A percentile compares a stretch with the other conserved stretches of the same genome.
Conservation (phyloP, 805 yeast species). For the Candida rishiriensis region DNA sequence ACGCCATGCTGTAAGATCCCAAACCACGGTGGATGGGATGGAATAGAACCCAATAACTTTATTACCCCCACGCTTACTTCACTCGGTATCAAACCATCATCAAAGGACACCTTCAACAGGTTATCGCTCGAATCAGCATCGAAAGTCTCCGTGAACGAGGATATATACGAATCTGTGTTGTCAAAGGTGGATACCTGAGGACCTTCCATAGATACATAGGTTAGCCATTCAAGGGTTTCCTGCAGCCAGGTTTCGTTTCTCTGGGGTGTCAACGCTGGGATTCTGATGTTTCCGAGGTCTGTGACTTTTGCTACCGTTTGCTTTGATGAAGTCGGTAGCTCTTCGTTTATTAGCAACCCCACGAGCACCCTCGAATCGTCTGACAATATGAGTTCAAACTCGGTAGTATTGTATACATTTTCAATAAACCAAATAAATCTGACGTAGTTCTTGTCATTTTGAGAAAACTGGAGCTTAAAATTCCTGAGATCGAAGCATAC, state of each 20-base stretch:
- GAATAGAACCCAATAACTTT: background rate
- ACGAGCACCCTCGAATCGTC: background rate
- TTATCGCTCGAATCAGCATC: conserved; percentile 6
- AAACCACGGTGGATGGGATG: conserved; percentile 18
- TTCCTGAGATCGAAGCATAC: conserved; percentile 17
- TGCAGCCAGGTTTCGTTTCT: conserved; percentile 19
- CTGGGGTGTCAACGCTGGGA: conserved; percentile 15
- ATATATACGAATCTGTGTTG: conserved; percentile 21
- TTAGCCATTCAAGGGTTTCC: conserved; percentile 28
- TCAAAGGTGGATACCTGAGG: conserved; percentile 19
- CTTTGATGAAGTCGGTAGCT: too few relatives aligned
- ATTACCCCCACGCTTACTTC: conserved; percentile 1
- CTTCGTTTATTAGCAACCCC: too few relatives aligned
- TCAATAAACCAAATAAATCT: conserved; percentile 30
- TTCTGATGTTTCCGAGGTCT: conserved; percentile 9
- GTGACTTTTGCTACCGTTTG: background rate
- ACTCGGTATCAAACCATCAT: conserved; percentile 17
- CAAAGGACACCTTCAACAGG: conserved; percentile 12
- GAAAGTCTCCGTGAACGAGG: conserved; percentile 17
- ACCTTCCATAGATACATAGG: conserved; percentile 24
- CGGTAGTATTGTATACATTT: conserved; percentile 10
- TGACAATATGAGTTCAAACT: background rate
- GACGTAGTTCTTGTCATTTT: conserved; percentile 17
- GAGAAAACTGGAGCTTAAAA: conserved; percentile 4
- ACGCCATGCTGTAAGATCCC: conserved; percentile 26